Evolutionary conservation across 2,329 filamentous ascomycete genomes (phyloP).

Genomic region (Albifimbria verrucaria): DNA sequence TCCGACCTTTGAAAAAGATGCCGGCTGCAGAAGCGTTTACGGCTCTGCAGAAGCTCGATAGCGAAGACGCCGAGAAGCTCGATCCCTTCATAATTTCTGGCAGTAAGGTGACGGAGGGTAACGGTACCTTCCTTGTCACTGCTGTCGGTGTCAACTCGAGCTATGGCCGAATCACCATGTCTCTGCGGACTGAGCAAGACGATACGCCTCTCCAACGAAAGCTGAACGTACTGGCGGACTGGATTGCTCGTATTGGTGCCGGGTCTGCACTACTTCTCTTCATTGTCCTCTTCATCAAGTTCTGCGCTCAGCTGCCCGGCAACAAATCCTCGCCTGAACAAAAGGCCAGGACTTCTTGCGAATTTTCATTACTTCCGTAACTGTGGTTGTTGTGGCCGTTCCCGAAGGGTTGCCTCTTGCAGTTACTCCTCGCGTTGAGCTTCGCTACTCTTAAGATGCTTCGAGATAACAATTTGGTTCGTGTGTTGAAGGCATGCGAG

Average conservation of each 20-base stretch:
- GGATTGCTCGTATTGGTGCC: constrained; percentile 42
- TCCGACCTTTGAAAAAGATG: constrained; percentile 67
- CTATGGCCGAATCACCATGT: constrained; percentile 52
- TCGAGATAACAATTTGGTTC: constrained; percentile 66
- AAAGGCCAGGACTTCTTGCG: constrained; percentile 57
- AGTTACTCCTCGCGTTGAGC: constrained; percentile 62
- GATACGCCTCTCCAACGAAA: constrained; percentile 51
- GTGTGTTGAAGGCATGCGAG: constrained; percentile 63
- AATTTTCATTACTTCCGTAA: constrained; percentile 63
- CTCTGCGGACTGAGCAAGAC: constrained; percentile 44
- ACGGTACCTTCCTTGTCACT: constrained; percentile 50
- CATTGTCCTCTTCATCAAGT: constrained; percentile 72
- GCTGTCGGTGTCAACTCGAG: constrained; percentile 49
- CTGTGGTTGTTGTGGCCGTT: constrained; percentile 62
- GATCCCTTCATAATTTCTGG: constrained; percentile 63
- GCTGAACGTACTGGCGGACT: constrained; percentile 32
- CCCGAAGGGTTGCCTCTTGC: constrained; percentile 63
- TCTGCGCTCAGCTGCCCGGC: constrained; percentile 58
- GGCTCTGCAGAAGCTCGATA: constrained; percentile 41
- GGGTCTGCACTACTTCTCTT: constrained; percentile 69
- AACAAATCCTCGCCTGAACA: constrained; percentile 42
- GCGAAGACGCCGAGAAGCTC: constrained; percentile 43
- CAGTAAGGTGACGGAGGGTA: constrained; percentile 46
- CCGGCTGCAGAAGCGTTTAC: constrained; percentile 52
- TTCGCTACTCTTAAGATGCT: constrained; percentile 66